These are phyloP conservation scores for Emmonsiellopsis sp. DNA, from an alignment of 2,329 filamentous ascomycete species.

Conservation along the genomic window DNA sequence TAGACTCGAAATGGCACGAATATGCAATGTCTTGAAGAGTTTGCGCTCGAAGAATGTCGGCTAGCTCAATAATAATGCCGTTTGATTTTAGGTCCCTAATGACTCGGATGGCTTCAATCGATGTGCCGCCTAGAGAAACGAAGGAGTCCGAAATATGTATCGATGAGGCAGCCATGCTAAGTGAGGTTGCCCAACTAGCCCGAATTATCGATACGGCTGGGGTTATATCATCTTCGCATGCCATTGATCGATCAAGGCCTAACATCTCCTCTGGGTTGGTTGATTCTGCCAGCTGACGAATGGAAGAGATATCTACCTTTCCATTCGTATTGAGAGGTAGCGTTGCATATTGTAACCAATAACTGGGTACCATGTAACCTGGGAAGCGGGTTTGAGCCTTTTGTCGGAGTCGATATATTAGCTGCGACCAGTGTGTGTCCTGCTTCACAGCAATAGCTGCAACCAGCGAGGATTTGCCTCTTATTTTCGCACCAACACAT, in stretches of 20 bases:
- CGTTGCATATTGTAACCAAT: constrained; percentile 27
- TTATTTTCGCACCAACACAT: background rate
- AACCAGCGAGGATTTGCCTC: background rate
- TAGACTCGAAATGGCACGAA: too few relatives aligned
- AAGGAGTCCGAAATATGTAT: too few relatives aligned
- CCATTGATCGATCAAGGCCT: too few relatives aligned
- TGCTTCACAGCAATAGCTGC: background rate
- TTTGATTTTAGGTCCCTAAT: background rate
- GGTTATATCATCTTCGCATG: too few relatives aligned
- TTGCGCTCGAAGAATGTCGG: background rate
- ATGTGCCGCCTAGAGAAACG: background rate
- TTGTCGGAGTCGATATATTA: constrained; percentile 1
- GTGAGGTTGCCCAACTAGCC: too few relatives aligned
- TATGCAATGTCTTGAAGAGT: too few relatives aligned
- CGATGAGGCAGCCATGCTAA: too few relatives aligned
- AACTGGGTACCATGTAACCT: constrained; percentile 36
- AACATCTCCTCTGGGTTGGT: too few relatives aligned
- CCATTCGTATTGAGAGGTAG: constrained; percentile 1
- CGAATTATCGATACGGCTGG: too few relatives aligned
- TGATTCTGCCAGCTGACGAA: background rate
- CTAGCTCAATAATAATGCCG: background rate
- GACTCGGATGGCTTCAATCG: background rate
- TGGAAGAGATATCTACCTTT: background rate
- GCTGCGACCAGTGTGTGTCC: background rate
- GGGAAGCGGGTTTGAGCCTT: constrained; percentile 21